Conservation (phyloP, 805 yeast genomes). For the Martiniozyma abietophila region DNA sequence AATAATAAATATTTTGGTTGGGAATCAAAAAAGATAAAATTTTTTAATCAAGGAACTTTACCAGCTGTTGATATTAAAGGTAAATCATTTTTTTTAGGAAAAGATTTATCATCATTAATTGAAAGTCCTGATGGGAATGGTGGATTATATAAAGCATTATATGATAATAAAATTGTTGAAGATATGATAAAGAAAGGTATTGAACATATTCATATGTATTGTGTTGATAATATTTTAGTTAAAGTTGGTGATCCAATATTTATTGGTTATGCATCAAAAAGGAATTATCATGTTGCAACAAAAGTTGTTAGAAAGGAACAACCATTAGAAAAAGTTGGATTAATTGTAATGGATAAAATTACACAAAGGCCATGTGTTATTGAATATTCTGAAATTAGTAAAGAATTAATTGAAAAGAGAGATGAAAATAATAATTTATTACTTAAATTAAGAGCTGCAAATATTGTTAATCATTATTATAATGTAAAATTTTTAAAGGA, state of each 20-base stretch:
- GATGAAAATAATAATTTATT: slow-evolving; percentile 54
- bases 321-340: slow-evolving; percentile 83
- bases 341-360: slow-evolving; percentile 62
- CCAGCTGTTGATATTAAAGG: slow-evolving; percentile 82
- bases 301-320: slow-evolving; percentile 91
- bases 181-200: slow-evolving; percentile 64
- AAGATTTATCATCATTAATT: slow-evolving; percentile 45
- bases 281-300: slow-evolving; percentile 69
- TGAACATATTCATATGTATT: slow-evolving; percentile 90
- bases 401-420: slow-evolving; percentile 55
- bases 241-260: slow-evolving; percentile 89
- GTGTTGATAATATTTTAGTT: slow-evolving; percentile 91
- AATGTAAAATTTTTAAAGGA: slow-evolving; percentile 60
- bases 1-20: slow-evolving; percentile 67
- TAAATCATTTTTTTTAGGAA: slow-evolving; percentile 49
- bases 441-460: slow-evolving; percentile 75
- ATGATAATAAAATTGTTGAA: slow-evolving; percentile 49
- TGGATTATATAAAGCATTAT: slow-evolving; percentile 82
- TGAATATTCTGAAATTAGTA: slow-evolving; percentile 86
- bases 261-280: slow-evolving; percentile 72
- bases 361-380: slow-evolving; percentile 73
- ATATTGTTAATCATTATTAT: slow-evolving; percentile 94
- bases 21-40: slow-evolving; percentile 44
- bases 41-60: slow-evolving; percentile 91
- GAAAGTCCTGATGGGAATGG: slow-evolving; percentile 98